A percentile compares a stretch with the other conserved stretches of the same genome.
Evolutionary conservation across 2,329 filamentous ascomycete genomes (phyloP).

Genomic region (Ceratocystis smalleyi): DNA sequence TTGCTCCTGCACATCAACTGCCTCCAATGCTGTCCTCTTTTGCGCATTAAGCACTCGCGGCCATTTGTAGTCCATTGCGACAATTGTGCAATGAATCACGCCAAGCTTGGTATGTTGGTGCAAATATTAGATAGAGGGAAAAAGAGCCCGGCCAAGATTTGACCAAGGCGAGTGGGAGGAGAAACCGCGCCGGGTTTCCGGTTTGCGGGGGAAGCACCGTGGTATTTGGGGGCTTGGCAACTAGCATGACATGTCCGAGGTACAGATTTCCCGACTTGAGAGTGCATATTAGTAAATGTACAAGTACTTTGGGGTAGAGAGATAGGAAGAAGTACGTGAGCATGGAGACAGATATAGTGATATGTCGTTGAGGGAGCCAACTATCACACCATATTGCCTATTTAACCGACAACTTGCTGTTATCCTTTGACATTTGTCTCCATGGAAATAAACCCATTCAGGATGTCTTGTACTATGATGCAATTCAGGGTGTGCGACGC

Average conservation of each 20-base stretch:
- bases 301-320: too few relatives aligned
- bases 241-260: not conserved
- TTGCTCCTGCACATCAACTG: not conserved
- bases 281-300: too few relatives aligned
- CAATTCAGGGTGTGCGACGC: not conserved
- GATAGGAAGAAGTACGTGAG: not conserved
- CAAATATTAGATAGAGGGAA: not conserved
- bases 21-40: not conserved
- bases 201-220: not conserved
- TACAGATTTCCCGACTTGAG: not conserved
- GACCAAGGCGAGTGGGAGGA: not conserved
- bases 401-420: too few relatives aligned
- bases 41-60: not conserved
- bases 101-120: not conserved
- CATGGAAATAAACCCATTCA: not conserved
- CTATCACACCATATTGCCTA: not conserved
- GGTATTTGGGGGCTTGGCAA: not conserved
- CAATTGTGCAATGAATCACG: not conserved
- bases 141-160: not conserved
- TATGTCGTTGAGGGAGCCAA: not conserved
- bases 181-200: not conserved
- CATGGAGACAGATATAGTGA: not conserved
- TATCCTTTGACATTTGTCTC: too few relatives aligned
- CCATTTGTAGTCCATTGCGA: not conserved
- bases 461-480: not conserved